Evolutionary conservation across 768 basidiomycete genomes (phyloP), one percentile per base, ranked within the genome.

Genomic region (Crassisporium funariophilum): DNA sequence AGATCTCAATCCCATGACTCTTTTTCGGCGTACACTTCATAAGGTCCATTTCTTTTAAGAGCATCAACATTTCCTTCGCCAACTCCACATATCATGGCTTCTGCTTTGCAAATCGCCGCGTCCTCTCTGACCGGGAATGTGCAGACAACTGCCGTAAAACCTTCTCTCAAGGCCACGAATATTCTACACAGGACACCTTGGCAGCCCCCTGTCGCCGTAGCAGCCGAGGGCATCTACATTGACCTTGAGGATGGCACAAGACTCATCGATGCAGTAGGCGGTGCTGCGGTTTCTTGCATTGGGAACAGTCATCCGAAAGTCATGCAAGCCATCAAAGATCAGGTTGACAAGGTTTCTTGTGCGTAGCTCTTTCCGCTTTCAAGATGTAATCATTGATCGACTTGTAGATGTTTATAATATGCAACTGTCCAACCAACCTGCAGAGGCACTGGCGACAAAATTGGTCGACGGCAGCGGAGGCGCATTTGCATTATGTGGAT

Each of bases 211-310:
- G 69, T 91, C 10, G 90, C 87, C 4, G 71, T 78, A 12, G 64
- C 74, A 10, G 86, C 73, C 2, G 67, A 86, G 54, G 90, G 90
- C 13, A 76, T 83, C 25, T 89, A 91, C 59, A 66, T 92, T 35
- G 76, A 77, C 16, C 75, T 92, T 5, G 81, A 85, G 54, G 82
- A 83, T 64, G 91, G 91, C 0, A 72, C 70, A 41, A 77, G 68
- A 46, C 60, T 92, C 22, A 75, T 93, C 55, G 91, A 95, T 67
- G 88, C 78, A 5, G 82, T 89, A 35, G 92, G 92, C 35, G 92
- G 91, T 21, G 91, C 91, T 5, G 90, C 92, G 8, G 92, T 95
- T 21, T 65, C 83, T 9, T 90, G 86, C 62, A 62, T 95, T 35
- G 92, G 91, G 2, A 81, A 82, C 47, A 79, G 76, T 16, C 83